Base-by-base conservation (phyloP, 352 stramenopile genomes). In the Globisporangium heterothallicum region DNA sequence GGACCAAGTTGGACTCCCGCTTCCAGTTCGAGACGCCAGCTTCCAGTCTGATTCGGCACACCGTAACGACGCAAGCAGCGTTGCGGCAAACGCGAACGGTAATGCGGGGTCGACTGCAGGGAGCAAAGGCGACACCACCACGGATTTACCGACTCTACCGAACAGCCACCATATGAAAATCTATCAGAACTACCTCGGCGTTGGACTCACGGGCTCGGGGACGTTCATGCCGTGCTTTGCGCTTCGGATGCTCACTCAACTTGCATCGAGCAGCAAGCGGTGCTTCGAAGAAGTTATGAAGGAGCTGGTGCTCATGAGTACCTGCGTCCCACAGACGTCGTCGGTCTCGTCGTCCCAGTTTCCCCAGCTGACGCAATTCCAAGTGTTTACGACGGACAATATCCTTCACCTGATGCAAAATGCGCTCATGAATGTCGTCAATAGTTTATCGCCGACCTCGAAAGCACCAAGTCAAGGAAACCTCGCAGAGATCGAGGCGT, bases 321-420 rank as follows among this genome's bases (percentile, higher is more conserved):
- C 71, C n/a, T 86, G 79, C 32, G 69, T 62, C 1, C 61, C 74
- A 0, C 70, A 69, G 26, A 47, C 68, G 1, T 69, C 74, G 16
- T 51, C 75, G 22, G 61, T 63, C 5, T 45, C 62, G 6, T 49
- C 74, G 38, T 24, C 49, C 18, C 69, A 78, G 21, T 81, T 86
- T 24, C 77, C 81, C 3, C 75, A 85, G 35, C 53, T 92, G 1
- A 53, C 49, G 29, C 74, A 88, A 40, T 88, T 92, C 22, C 84
- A 94, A 64, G 47, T 82, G 12, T 86, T 86, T 19, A 79, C 77
- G 30, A 91, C 81, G 14, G 84, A 94, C 24, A 83, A 68, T 26
- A 84, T 90, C n/a, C 49, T 94, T 6, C 77, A 86, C 44, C 60
- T 94, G 3, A 87, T 92, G 73, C 77, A 92, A 36, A 77, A 66